Conservation (phyloP, 768 basidiomycete species). For the Lactarius deliciosus region DNA sequence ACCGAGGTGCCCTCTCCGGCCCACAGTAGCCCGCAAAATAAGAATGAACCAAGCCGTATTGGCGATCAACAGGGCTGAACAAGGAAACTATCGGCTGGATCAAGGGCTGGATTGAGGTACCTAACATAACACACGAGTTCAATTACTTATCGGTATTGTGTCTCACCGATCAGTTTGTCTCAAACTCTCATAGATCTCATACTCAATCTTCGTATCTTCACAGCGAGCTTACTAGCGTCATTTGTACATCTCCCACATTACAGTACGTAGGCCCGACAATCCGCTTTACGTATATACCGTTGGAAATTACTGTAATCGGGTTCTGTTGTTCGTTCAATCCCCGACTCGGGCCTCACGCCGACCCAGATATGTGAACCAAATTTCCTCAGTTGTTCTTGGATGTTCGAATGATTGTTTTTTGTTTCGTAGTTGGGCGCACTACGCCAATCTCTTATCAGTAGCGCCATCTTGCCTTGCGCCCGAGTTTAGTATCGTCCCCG, state of each 20-base stretch:
- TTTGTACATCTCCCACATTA: neutral
- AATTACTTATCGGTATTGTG: conserved; percentile 1
- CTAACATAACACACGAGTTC: neutral
- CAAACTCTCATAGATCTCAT: neutral
- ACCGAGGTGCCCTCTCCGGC: neutral
- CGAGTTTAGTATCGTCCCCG: neutral
- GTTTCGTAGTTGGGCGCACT: neutral
- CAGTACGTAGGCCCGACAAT: neutral
- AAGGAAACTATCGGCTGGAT: neutral
- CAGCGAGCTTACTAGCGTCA: neutral
- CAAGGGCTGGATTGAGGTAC: neutral
- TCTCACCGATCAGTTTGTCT: neutral
- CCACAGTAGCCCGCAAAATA: neutral
- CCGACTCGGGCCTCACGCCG: neutral
- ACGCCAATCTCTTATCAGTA: neutral
- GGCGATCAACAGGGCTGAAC: neutral
- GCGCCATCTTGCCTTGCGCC: neutral
- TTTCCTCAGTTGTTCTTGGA: neutral
- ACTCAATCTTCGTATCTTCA: neutral
- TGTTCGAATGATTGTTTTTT: neutral
- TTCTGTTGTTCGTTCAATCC: neutral
- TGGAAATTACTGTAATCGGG: neutral
- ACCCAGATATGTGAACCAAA: neutral
- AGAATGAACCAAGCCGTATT: neutral
- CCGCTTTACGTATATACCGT: neutral